Base-by-base conservation (phyloP, 768 basidiomycete genomes). In the Paxillus rubicundulus region DNA sequence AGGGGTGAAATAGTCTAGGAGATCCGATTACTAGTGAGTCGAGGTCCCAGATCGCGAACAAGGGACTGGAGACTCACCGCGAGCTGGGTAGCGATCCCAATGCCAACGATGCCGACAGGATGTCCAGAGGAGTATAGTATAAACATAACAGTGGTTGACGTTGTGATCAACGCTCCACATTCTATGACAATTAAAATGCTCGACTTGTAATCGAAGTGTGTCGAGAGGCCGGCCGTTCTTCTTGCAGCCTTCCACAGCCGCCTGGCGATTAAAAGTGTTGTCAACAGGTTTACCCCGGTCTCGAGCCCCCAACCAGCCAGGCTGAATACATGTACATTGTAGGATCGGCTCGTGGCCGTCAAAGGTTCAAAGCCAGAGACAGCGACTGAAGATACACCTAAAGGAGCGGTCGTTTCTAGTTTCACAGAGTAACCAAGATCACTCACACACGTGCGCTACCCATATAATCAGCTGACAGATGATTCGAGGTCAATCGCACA, bases 1-100 rank as follows among this genome's bases (percentile, higher is more conserved):
- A 62, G 49, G 6, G 58, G 61, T 18, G 61, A 53, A n/a, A 53
- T 39, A 14, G 61, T 60, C 61, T 62, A 37, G 10, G 18, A 28
- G 28, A 41, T 9, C 10, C 5, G 16, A 20, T 28, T 20, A 9
- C 4, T 24, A 6, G 8, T 27, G 9, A 8, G 28, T 32, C 6
- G 24, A 24, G 4, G 27, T 16, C 14, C 17, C 9, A 33, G 33
- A 32, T 24, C 45, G 10, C 37, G 8, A 8, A 18, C 24, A 28
- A 37, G 10, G 10, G n/a, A 27, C 21, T 10, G 5, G 9, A 38
- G n/a, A 59, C 62, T 14, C 20, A 65, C 64, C 30, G 49, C 43
- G 24, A 61, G 13, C 32, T 65, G 43, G 14, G 59, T 57, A 16
- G 54, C 54, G 4, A 43, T 14, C n/a, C 64, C 64, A 5, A 50